A percentile compares a stretch with the other conserved stretches of the same genome.
phyloP scores from a whole-genome alignment of 805 yeast genomes.

The Suhomyces xylopsoci region DNA sequence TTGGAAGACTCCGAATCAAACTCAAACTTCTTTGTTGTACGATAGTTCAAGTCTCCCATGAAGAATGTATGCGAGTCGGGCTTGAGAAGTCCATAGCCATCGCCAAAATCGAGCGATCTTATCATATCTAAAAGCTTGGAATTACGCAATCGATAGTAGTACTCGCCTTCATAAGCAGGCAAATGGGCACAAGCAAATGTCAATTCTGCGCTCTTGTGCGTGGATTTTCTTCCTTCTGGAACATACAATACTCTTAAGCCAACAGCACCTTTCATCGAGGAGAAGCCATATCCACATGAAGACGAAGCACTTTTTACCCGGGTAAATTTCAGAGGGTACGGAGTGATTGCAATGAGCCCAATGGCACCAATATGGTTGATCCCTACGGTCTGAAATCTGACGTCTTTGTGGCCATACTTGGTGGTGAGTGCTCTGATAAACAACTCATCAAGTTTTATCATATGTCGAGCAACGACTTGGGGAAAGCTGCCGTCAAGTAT shows the following conservation, averaged over 20 bases:
- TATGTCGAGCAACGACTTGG: slow-evolving; percentile 30
- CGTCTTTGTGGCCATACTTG: slow-evolving; percentile 27
- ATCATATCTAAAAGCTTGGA: slow-evolving; percentile 48
- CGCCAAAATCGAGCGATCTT: slow-evolving; percentile 55
- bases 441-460: slow-evolving; percentile 34
- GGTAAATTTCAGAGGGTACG: slow-evolving; percentile 33
- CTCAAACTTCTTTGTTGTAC: slow-evolving; percentile 41
- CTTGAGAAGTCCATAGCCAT: slow-evolving; percentile 51
- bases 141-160: slow-evolving; percentile 48
- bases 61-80: slow-evolving; percentile 61
- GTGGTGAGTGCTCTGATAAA: slow-evolving; percentile 32
- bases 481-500: slow-evolving; percentile 52
- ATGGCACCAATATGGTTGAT: slow-evolving; percentile 54
- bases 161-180: slow-evolving; percentile 71
- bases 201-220: slow-evolving; percentile 29
- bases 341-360: slow-evolving; percentile 51
- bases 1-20: slow-evolving; percentile 8
- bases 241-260: slow-evolving; percentile 50
- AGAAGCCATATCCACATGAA: slow-evolving; percentile 55
- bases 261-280: slow-evolving; percentile 74
- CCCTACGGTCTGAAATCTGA: slow-evolving; percentile 41
- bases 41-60: slow-evolving; percentile 84
- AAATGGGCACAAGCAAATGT: slow-evolving; percentile 73
- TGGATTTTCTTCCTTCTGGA: slow-evolving; percentile 16
- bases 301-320: slow-evolving; percentile 27